Evolutionary conservation across 1,284 basidiomycete genomes (phyloP).

Genomic region (Apiotrichum akiyoshidainum): DNA sequence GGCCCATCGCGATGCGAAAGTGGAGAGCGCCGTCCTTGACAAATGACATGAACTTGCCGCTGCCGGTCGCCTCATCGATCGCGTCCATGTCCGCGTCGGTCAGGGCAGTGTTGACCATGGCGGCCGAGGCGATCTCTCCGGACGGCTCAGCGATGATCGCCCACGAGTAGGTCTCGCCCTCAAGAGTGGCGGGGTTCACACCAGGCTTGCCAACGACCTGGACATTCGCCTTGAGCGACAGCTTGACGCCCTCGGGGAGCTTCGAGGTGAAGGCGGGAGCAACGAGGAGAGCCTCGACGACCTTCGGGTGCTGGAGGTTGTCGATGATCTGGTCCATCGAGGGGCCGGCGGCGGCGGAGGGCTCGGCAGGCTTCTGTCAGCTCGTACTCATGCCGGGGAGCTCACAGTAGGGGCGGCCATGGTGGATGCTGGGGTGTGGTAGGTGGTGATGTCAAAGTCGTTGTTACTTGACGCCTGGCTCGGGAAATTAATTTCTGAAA

Average conservation of each 20-base stretch:
- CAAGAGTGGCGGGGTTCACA: background rate
- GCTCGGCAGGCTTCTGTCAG: too few species aligned
- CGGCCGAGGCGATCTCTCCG: background rate
- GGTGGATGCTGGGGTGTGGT: too few species aligned
- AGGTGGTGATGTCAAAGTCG: too few species aligned
- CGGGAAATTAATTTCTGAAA: too few species aligned
- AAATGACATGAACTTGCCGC: background rate
- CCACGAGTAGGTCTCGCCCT: slow-evolving; percentile 10
- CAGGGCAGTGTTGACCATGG: background rate
- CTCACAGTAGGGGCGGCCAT: too few species aligned
- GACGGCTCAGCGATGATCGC: slow-evolving; percentile 4
- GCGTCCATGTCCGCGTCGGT: slow-evolving; percentile 3
- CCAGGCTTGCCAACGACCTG: background rate
- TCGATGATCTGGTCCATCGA: slow-evolving; percentile 1
- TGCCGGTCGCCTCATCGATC: background rate
- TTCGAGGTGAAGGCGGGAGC: slow-evolving; percentile 3
- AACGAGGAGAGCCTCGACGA: slow-evolving; percentile 8
- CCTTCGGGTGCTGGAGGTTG: slow-evolving; percentile 10
- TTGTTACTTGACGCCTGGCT: too few species aligned
- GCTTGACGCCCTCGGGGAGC: background rate
- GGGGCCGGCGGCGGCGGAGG: too few species aligned
- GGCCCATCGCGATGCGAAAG: background rate
- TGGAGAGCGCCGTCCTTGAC: background rate
- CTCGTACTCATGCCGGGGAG: too few species aligned
- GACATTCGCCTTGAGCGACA: slow-evolving; percentile 1